Evolutionary conservation across 805 yeast genomes (phyloP).

Genomic region (Zygoascus biomembranicola): DNA sequence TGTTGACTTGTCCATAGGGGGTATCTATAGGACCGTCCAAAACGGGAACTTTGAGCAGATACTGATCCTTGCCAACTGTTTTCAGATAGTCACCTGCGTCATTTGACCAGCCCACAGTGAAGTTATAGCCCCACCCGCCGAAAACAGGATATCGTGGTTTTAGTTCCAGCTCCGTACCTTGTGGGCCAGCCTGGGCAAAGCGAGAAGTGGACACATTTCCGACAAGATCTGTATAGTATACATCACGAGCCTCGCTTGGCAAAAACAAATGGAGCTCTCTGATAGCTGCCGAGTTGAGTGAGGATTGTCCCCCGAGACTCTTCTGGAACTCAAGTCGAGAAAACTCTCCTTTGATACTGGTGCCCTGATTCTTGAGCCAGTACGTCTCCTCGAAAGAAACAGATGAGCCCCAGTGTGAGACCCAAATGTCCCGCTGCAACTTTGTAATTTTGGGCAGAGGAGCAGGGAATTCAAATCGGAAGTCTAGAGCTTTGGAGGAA

Average conservation of each 20-base stretch:
- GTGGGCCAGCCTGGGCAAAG: constrained; percentile 17
- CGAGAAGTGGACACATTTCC: constrained; percentile 85
- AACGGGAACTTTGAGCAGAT: constrained; percentile 59
- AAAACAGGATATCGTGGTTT: constrained; percentile 89
- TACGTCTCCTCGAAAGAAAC: constrained; percentile 78
- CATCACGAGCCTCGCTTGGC: constrained; percentile 46
- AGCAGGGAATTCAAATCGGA: constrained; percentile 54
- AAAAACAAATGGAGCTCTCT: constrained; percentile 52
- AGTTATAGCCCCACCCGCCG: constrained; percentile 95
- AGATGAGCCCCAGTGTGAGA: constrained; percentile 74
- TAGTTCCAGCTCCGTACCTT: constrained; percentile 42
- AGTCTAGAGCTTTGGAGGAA: constrained; percentile 39
- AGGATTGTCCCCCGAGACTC: constrained; percentile 29
- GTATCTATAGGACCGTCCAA: constrained; percentile 64
- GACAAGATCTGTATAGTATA: constrained; percentile 79
- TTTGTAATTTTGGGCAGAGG: constrained; percentile 57
- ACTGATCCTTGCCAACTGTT: constrained; percentile 38
- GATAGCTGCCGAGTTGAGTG: constrained; percentile 48
- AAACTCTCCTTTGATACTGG: constrained; percentile 50
- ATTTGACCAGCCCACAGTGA: constrained; percentile 90
- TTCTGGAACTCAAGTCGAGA: constrained; percentile 72
- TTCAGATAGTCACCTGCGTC: constrained; percentile 46
- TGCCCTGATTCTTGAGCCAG: constrained; percentile 70
- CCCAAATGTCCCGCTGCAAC: constrained; percentile 72
- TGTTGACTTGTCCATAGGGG: constrained; percentile 52